Percentiles rank a stretch among this genome's conserved stretches.
These are phyloP conservation scores for Sarocladiaceae sp. DNA, from an alignment of 2,329 filamentous ascomycete genomes.

Conservation along the genomic window DNA sequence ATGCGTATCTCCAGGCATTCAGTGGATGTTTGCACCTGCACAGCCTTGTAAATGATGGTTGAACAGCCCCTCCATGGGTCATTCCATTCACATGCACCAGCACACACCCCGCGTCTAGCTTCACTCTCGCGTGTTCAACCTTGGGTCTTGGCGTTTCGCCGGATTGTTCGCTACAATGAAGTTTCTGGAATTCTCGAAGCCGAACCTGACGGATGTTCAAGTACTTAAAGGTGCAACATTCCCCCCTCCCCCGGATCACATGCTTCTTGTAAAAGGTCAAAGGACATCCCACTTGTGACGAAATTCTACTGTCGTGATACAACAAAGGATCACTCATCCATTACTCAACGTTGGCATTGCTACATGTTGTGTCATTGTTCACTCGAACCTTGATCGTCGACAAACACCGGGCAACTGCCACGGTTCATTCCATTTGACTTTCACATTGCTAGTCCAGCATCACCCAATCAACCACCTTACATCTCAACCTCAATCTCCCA, in stretches of 20 bases:
- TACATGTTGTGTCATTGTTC: not conserved
- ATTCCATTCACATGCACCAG: not conserved
- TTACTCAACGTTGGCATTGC: not conserved
- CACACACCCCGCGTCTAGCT: not conserved
- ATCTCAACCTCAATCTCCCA: not conserved
- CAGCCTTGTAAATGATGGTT: too few relatives aligned
- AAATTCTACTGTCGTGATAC: not conserved
- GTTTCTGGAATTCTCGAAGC: too few relatives aligned
- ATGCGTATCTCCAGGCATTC: not conserved
- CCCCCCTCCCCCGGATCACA: conserved; percentile 1
- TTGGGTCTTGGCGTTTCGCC: not conserved
- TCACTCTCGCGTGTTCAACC: not conserved
- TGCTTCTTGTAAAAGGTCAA: not conserved
- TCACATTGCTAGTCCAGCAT: not conserved
- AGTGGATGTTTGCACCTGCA: too few relatives aligned
- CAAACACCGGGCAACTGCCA: not conserved
- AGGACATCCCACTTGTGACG: not conserved
- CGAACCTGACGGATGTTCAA: too few relatives aligned
- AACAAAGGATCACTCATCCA: too few relatives aligned
- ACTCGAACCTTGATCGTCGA: not conserved
- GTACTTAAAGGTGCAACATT: not conserved
- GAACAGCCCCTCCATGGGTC: too few relatives aligned
- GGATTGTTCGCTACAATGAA: too few relatives aligned
- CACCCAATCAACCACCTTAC: not conserved
- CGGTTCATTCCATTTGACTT: not conserved